phyloP scores from a whole-genome alignment of 2,329 filamentous ascomycete species.

The Dactylellina sp. region DNA sequence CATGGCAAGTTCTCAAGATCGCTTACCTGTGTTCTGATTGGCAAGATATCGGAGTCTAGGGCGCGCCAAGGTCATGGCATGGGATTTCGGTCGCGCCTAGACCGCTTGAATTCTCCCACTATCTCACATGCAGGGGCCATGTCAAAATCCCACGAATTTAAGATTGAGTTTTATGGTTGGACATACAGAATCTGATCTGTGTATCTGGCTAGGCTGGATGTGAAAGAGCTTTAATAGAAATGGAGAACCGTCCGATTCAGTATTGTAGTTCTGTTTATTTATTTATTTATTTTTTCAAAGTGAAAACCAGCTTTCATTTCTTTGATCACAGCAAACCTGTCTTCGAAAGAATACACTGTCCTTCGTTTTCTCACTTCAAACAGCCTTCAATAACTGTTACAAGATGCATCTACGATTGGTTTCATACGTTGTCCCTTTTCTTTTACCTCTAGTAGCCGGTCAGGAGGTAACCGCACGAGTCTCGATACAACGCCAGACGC shows the following conservation, averaged over 20 bases:
- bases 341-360: too few relatives aligned
- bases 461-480: not conserved
- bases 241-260: too few relatives aligned
- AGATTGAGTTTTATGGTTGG: not conserved
- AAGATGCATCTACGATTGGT: not conserved
- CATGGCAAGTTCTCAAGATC: too few relatives aligned
- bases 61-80: constrained; percentile 4
- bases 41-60: not conserved
- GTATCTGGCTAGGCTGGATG: too few relatives aligned
- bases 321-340: too few relatives aligned
- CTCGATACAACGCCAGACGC: not conserved
- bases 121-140: not conserved
- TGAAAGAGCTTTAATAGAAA: too few relatives aligned
- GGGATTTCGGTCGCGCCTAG: not conserved
- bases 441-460: not conserved
- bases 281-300: too few relatives aligned
- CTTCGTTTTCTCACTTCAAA: not conserved
- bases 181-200: not conserved
- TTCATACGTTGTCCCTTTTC: not conserved
- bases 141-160: not conserved
- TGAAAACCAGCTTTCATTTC: too few relatives aligned
- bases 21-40: too few relatives aligned
- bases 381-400: not conserved
- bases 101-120: not conserved
- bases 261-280: too few relatives aligned